These are phyloP conservation scores for Mrakia hoshinonis DNA, from an alignment of 768 basidiomycete species.

Conservation along the genomic window DNA sequence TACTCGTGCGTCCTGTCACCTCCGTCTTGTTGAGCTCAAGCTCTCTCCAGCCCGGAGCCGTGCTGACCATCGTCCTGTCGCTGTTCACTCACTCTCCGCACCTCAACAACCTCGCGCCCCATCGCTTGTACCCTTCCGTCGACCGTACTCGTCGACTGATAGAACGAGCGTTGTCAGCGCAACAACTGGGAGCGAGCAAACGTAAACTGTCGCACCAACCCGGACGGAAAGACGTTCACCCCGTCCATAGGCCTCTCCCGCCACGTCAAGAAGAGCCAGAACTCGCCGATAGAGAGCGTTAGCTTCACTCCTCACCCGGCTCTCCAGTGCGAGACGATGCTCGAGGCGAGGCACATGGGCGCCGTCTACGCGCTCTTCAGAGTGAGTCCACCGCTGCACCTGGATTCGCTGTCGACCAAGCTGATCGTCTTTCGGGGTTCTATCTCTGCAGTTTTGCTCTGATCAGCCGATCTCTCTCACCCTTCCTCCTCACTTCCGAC, in stretches of 20 bases:
- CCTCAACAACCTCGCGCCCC: too few relatives aligned
- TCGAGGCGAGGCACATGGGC: slow-evolving; percentile 85
- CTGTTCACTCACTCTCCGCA: too few relatives aligned
- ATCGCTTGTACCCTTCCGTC: not conserved
- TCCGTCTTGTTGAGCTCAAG: not conserved
- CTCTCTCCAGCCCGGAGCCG: not conserved
- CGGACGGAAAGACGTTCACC: slow-evolving; percentile 38
- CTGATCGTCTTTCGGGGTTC: not conserved
- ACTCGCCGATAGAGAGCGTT: slow-evolving; percentile 57
- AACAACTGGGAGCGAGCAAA: slow-evolving; percentile 22
- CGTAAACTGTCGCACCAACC: slow-evolving; percentile 10
- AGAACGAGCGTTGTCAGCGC: slow-evolving; percentile 25
- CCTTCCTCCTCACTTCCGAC: slow-evolving; percentile 72
- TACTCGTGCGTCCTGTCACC: slow-evolving; percentile 16
- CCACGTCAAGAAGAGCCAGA: slow-evolving; percentile 56
- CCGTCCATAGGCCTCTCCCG: slow-evolving; percentile 62
- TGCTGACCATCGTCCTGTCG: too few relatives aligned
- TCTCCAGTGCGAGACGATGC: slow-evolving; percentile 54
- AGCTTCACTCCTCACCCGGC: slow-evolving; percentile 66
- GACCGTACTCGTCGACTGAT: not conserved
- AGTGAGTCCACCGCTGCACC: slow-evolving; percentile 44
- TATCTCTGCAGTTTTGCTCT: slow-evolving; percentile 35
- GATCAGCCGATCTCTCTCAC: slow-evolving; percentile 44
- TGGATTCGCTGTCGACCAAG: slow-evolving; percentile 23
- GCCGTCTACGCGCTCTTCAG: slow-evolving; percentile 80